Conservation (phyloP, 1,284 basidiomycete species). For the Cronartium quercuum region DNA sequence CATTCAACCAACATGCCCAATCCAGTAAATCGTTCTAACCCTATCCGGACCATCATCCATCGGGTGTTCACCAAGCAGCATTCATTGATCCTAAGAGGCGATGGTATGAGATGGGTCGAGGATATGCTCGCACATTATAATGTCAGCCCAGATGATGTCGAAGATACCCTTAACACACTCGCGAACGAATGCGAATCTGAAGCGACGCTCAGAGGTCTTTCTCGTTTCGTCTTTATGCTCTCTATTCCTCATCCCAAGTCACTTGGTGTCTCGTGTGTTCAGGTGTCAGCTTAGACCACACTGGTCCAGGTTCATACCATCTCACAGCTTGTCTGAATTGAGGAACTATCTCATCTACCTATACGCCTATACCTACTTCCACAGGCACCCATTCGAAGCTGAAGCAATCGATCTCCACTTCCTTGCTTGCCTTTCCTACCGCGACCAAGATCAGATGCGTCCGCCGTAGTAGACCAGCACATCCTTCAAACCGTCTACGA, state of each 20-base stretch:
- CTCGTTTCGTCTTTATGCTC: neutral
- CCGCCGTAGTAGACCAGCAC: constrained; percentile 25
- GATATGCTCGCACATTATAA: constrained; percentile 31
- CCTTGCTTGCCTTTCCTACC: neutral
- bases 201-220: constrained; percentile 8
- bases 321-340: too few relatives aligned
- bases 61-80: constrained; percentile 34
- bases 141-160: constrained; percentile 25
- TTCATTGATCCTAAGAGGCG: constrained; percentile 27
- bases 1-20: neutral
- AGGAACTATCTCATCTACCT: neutral
- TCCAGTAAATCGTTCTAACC: neutral
- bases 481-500: constrained; percentile 27
- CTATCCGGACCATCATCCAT: constrained; percentile 24
- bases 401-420: neutral
- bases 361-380: neutral
- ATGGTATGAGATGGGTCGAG: constrained; percentile 33
- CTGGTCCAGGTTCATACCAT: too few relatives aligned
- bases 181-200: constrained; percentile 22
- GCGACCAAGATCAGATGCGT: neutral
- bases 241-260: too few relatives aligned
- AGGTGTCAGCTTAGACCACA: too few relatives aligned
- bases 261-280: too few relatives aligned
- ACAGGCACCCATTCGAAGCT: neutral
- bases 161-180: constrained; percentile 32